Percentiles rank a stretch among this genome's conserved stretches.
Evolutionary conservation across 2,329 filamentous ascomycete species (phyloP).

Genomic region (Clarireedia monteithiana): DNA sequence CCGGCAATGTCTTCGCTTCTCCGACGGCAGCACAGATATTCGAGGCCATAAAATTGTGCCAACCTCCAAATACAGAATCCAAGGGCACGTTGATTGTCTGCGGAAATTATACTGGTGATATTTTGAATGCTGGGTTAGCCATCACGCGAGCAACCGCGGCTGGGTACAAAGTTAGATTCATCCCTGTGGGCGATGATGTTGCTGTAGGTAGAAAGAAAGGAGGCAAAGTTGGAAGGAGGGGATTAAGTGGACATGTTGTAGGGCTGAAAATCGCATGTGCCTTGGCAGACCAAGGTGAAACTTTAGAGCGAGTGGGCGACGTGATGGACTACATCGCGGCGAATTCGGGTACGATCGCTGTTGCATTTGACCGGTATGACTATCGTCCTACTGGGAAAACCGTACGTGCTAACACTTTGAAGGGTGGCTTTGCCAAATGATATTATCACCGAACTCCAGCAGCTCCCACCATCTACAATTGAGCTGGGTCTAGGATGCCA

Average conservation of each 20-base stretch:
- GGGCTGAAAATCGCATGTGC: slow-evolving; percentile 34
- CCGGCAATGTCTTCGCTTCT: slow-evolving; percentile 34
- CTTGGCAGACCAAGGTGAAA: slow-evolving; percentile 17
- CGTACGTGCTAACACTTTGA: neutral
- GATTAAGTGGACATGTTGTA: slow-evolving; percentile 42
- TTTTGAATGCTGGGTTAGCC: slow-evolving; percentile 33
- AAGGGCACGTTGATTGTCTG: slow-evolving; percentile 29
- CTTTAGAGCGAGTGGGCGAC: slow-evolving; percentile 18
- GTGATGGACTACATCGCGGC: slow-evolving; percentile 21
- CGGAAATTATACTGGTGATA: slow-evolving; percentile 36
- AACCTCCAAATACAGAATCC: slow-evolving; percentile 10
- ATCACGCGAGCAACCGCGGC: slow-evolving; percentile 30
- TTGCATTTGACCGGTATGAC: slow-evolving; percentile 40
- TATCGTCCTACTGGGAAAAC: neutral
- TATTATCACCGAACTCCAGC: slow-evolving; percentile 21
- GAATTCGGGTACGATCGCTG: slow-evolving; percentile 40
- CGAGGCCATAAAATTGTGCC: slow-evolving; percentile 26
- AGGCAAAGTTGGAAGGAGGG: slow-evolving; percentile 40
- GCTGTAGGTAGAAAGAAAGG: slow-evolving; percentile 34
- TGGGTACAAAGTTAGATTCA: slow-evolving; percentile 20
- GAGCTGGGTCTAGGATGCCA: slow-evolving; percentile 33
- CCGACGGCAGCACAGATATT: slow-evolving; percentile 36
- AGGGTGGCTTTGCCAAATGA: slow-evolving; percentile 23
- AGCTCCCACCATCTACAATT: slow-evolving; percentile 23
- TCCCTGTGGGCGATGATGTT: slow-evolving; percentile 27